Percentiles rank a stretch among this genome's conserved stretches.
Evolutionary conservation across 371 early-diverging fungal genomes (phyloP).

Genomic region (Mucor mucedo): DNA sequence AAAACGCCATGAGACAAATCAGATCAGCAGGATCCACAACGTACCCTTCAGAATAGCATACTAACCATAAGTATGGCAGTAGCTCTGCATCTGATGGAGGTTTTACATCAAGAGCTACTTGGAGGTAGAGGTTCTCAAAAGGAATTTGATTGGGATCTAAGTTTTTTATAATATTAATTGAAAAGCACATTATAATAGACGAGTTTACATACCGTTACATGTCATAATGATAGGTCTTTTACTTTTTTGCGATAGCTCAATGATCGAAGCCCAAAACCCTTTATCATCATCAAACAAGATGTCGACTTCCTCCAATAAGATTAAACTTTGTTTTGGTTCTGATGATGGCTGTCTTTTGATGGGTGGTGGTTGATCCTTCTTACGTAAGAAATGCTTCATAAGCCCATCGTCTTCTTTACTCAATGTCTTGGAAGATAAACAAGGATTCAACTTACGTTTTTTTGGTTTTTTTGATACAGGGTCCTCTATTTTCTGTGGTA

Average conservation of each 20-base stretch:
- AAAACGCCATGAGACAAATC: conserved; percentile 24
- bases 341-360: neutral
- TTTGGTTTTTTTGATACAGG: conserved; percentile 9
- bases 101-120: conserved; percentile 27
- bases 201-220: conserved; percentile 65
- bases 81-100: conserved; percentile 27
- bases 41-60: conserved; percentile 46
- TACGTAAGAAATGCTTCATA: conserved; percentile 16
- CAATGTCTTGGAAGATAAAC: conserved; percentile 2
- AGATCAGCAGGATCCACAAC: conserved; percentile 38
- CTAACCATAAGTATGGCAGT: conserved; percentile 44
- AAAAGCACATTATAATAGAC: neutral
- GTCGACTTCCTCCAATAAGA: conserved; percentile 86
- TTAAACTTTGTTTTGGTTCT: conserved; percentile 57
- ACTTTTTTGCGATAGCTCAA: conserved; percentile 71
- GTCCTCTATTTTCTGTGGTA: conserved; percentile 3
- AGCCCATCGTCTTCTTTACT: neutral
- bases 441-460: conserved; percentile 21
- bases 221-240: conserved; percentile 85
- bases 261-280: conserved; percentile 78
- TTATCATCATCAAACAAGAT: conserved; percentile 83
- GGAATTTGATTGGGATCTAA: conserved; percentile 37
- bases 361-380: conserved; percentile 5
- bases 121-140: conserved; percentile 28
- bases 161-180: neutral